Percentiles rank a stretch among this genome's conserved stretches.
Evolutionary conservation across 805 yeast genomes (phyloP).

Genomic region (Saccharomycopsis capsularis): DNA sequence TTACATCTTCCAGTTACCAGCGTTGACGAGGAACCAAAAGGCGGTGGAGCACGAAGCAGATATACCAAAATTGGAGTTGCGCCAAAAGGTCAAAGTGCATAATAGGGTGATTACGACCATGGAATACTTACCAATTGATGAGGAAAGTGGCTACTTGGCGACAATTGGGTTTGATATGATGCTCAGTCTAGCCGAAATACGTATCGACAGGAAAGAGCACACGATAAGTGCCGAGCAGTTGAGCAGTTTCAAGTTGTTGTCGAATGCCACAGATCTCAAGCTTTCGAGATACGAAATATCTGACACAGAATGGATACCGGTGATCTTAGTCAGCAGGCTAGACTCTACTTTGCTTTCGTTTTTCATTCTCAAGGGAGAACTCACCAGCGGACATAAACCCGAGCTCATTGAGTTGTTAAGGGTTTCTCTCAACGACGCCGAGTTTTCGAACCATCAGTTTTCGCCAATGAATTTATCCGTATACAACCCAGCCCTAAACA

Average conservation of each 20-base stretch:
- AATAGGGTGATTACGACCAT: constrained; percentile 33
- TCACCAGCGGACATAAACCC: constrained; percentile 5
- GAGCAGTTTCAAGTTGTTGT: constrained; percentile 33
- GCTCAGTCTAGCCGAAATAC: constrained; percentile 29
- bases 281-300: constrained; percentile 24
- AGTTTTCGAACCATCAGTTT: constrained; percentile 58
- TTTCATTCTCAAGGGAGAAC: constrained; percentile 24
- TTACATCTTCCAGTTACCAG: constrained; percentile 24
- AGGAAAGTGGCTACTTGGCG: constrained; percentile 32
- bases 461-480: constrained; percentile 43
- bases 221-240: constrained; percentile 15
- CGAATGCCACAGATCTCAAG: constrained; percentile 49
- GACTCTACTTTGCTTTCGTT: constrained; percentile 54
- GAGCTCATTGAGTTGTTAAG: constrained; percentile 33
- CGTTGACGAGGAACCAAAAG: constrained; percentile 11
- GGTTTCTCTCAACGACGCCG: constrained; percentile 66
- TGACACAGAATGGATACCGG: constrained; percentile 26
- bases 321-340: constrained; percentile 48
- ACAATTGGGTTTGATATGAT: constrained; percentile 57
- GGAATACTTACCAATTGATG: constrained; percentile 24
- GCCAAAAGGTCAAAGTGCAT: constrained; percentile 31
- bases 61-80: not conserved
- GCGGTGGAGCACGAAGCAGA: not conserved
- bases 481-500: constrained; percentile 19
- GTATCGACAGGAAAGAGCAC: not conserved